phyloP scores from a whole-genome alignment of 495 filamentous ascomycete species.

The Penicillium steckii region DNA sequence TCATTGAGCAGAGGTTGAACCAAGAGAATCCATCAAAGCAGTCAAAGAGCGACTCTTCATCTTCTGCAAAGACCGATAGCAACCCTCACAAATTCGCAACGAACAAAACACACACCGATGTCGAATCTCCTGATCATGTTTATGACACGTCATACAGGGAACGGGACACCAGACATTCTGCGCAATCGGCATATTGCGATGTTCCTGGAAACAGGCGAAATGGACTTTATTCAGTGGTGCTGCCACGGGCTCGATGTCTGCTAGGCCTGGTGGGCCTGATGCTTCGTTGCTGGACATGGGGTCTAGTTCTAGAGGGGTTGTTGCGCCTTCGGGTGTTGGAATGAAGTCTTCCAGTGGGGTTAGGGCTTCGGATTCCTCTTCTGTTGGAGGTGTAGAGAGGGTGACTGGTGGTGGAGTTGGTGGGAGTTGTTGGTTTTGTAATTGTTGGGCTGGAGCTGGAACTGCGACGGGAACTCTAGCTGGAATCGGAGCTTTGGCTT shows the following conservation, averaged over 20 bases:
- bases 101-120: conserved; percentile 51
- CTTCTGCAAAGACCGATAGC: conserved; percentile 39
- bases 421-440: background rate
- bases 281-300: conserved; percentile 30
- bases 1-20: too few relatives aligned
- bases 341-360: conserved; percentile 40
- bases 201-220: conserved; percentile 46
- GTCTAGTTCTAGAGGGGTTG: conserved; percentile 24
- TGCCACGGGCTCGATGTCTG: conserved; percentile 33
- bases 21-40: conserved; percentile 30
- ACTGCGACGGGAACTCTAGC: background rate
- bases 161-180: conserved; percentile 46
- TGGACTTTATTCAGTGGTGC: conserved; percentile 43
- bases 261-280: conserved; percentile 25
- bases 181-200: conserved; percentile 40
- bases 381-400: conserved; percentile 3
- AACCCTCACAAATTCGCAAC: conserved; percentile 44
- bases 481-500: background rate
- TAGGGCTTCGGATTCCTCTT: conserved; percentile 14
- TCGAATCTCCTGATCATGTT: conserved; percentile 41
- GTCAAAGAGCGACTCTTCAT: conserved; percentile 34
- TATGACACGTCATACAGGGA: conserved; percentile 52
- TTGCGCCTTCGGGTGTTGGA: conserved; percentile 33
- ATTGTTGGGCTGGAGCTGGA: background rate
- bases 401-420: conserved; percentile 1